Conservation (phyloP, 2,329 filamentous ascomycete species). For the Aspergillus sp. region DNA sequence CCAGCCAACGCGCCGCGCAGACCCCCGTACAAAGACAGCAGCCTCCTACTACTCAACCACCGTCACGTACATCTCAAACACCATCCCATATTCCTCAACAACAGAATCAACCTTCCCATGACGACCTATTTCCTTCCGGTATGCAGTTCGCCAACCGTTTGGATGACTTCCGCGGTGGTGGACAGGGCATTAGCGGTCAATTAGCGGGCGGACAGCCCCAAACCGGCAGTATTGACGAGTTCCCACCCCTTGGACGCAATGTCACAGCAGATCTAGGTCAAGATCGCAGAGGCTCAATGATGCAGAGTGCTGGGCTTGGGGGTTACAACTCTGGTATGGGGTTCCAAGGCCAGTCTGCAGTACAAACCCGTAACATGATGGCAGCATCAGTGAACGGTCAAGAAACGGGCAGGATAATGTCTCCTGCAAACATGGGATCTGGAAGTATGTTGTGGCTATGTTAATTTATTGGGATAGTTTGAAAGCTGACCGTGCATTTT, state of each 20-base stretch:
- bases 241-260: slow-evolving; percentile 53
- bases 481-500: slow-evolving; percentile 11
- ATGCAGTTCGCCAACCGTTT: slow-evolving; percentile 46
- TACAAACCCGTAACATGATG: slow-evolving; percentile 25
- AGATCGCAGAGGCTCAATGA: slow-evolving; percentile 45
- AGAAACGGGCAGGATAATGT: slow-evolving; percentile 29
- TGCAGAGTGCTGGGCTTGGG: slow-evolving; percentile 44
- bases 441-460: slow-evolving; percentile 18
- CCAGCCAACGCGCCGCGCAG: slow-evolving; percentile 47
- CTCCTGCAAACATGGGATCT: slow-evolving; percentile 23
- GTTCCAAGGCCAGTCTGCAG: slow-evolving; percentile 35
- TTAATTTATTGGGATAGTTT: not conserved
- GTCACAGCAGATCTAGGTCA: slow-evolving; percentile 45
- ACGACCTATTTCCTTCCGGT: slow-evolving; percentile 41
- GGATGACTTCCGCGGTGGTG: slow-evolving; percentile 53
- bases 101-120: slow-evolving; percentile 42
- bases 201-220: slow-evolving; percentile 47
- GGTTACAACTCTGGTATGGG: slow-evolving; percentile 34
- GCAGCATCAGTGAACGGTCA: slow-evolving; percentile 32
- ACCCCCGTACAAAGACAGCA: slow-evolving; percentile 49
- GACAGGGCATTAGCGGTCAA: slow-evolving; percentile 48
- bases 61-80: slow-evolving; percentile 35
- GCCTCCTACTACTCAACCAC: slow-evolving; percentile 36
- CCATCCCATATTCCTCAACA: slow-evolving; percentile 36
- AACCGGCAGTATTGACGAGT: slow-evolving; percentile 53